Evolutionary conservation across 441 rosid genomes (phyloP), one percentile per base, ranked within the genome.

Genomic region (Metrosideros polymorpha): DNA sequence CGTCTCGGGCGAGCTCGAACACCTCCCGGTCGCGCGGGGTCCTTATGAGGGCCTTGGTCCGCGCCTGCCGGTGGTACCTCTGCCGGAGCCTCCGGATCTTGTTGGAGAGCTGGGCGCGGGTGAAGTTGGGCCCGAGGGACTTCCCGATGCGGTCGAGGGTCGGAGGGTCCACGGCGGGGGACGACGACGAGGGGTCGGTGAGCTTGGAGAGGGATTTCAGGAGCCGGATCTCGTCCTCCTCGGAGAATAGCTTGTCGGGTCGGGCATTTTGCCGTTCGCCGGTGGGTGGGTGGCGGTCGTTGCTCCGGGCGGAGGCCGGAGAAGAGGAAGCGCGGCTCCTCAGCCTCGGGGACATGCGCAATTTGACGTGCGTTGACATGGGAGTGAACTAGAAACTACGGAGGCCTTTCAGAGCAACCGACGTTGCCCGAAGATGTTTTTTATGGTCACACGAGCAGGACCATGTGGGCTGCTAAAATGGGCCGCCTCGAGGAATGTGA

Each of bases 181-280:
- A 51, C 56, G 14, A n/a, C 54, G 55, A 47, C 29, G 83, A 35
- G 30, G 52, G 30, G 84, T 43, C n/a, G 77, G 32, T 32, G 45
- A 29, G 82, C 42, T 79, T 45, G 75, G 71, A 30, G 54, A 85
- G 47, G 83, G 84, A 35, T 47, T 85, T 79, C 71, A 85, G 87
- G 45, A 85, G 84, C 43, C 24, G 32, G 45, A 85, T 77, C 84
- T 85, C 87, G 54, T 85, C 77, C 71, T 79, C 87, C 56, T 85
- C 75, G 39, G 52, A 52, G 84, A 85, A 77, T 47, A 85, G 51
- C 84, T 56, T 55, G n/a, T 43, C 87, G 39, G 76, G 45, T 13
- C 87, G 84, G 30, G 56, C 45, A 18, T 45, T 29, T 57, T 42
- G 84, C 57, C 52, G 61, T 13, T 55, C 15, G 25, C 43, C 43